A percentile compares a stretch with the other conserved stretches of the same genome.
phyloP scores from a whole-genome alignment of 345 rosid species.

The Abelmoschus esculentus region DNA sequence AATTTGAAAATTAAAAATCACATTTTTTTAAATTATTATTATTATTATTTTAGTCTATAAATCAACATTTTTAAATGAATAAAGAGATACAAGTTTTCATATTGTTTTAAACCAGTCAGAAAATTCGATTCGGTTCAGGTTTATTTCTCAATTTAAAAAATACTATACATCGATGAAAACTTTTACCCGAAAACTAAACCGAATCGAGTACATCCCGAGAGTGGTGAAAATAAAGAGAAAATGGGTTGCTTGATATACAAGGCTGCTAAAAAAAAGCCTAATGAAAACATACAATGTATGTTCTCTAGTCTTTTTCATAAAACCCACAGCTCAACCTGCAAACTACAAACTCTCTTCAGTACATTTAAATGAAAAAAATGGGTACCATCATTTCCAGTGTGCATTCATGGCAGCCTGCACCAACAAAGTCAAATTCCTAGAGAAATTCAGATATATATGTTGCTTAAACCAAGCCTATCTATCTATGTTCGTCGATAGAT shows the following conservation, averaged over 20 bases:
- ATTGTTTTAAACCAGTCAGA: no score
- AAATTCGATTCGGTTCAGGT: neutral
- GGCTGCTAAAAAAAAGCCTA: neutral
- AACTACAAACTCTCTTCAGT: conserved; percentile 28
- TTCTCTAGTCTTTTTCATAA: neutral
- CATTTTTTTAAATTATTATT: no score
- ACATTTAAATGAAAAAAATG: conserved; percentile 48
- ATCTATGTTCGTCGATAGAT: neutral
- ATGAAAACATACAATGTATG: neutral
- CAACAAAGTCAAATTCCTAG: neutral
- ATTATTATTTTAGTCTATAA: no score
- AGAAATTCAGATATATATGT: neutral
- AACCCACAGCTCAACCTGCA: conserved; percentile 7
- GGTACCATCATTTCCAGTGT: conserved; percentile 36
- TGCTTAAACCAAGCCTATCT: neutral
- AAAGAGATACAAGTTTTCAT: no score
- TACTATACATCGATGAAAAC: neutral
- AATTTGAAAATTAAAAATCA: no score
- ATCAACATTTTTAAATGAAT: no score
- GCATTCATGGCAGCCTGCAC: conserved; percentile 53
- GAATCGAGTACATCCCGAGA: neutral
- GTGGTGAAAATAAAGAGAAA: neutral
- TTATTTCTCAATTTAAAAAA: no score
- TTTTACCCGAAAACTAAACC: neutral
- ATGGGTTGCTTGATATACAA: neutral